These are phyloP conservation scores for Byssothecium circinans DNA, from an alignment of 2,329 filamentous ascomycete genomes.

Conservation along the genomic window DNA sequence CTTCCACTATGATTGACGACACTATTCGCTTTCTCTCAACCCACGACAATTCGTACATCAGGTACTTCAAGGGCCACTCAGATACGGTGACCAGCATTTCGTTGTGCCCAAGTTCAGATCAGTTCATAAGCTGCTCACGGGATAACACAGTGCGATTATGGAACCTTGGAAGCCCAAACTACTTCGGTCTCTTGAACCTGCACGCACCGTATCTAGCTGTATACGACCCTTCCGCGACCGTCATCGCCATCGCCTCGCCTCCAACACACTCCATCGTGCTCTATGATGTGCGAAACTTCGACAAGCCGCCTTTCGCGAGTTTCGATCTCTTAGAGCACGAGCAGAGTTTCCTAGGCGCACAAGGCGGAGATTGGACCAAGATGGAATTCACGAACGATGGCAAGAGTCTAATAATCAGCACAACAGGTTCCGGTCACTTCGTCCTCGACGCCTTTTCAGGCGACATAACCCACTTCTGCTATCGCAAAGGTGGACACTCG, in stretches of 20 bases:
- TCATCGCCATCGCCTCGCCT: constrained; percentile 87
- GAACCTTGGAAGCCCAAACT: constrained; percentile 80
- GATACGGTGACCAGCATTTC: constrained; percentile 79
- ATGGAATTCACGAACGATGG: constrained; percentile 97
- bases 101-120: constrained; percentile 83
- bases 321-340: constrained; percentile 78
- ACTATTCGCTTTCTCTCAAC: constrained; percentile 84
- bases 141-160: constrained; percentile 92
- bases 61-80: constrained; percentile 93
- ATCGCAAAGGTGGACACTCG: constrained; percentile 48
- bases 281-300: constrained; percentile 92
- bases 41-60: constrained; percentile 94
- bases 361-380: constrained; percentile 75
- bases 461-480: constrained; percentile 71
- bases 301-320: constrained; percentile 83
- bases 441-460: constrained; percentile 93
- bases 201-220: constrained; percentile 79
- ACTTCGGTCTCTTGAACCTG: constrained; percentile 78
- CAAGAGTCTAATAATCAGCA: constrained; percentile 80
- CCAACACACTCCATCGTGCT: constrained; percentile 77
- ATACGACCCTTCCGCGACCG: constrained; percentile 88
- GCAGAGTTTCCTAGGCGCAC: constrained; percentile 45
- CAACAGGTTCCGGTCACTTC: constrained; percentile 82
- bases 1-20: constrained; percentile 93
- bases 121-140: constrained; percentile 86